phyloP scores from a whole-genome alignment of 202 grass and related monocot genomes.

The Panicum virgatum region DNA sequence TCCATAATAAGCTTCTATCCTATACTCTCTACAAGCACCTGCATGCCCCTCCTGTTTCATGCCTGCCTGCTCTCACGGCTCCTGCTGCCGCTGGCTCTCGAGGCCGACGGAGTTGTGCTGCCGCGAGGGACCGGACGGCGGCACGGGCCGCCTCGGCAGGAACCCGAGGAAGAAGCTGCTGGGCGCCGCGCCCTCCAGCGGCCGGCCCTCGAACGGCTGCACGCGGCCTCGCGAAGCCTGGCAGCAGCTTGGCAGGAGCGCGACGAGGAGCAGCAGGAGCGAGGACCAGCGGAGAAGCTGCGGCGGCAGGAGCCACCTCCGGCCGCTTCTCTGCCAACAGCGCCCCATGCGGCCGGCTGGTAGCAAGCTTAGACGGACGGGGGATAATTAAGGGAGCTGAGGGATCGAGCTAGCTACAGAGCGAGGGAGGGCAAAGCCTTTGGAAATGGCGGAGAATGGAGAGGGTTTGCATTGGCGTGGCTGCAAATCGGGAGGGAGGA shows the following conservation, averaged over 20 bases:
- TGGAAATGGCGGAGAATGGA: neutral
- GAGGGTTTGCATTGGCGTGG: slow-evolving; percentile 30
- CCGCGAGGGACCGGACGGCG: slow-evolving; percentile 65
- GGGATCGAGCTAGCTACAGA: neutral
- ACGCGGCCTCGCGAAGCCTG: slow-evolving; percentile 58
- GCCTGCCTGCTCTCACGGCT: slow-evolving; percentile 39
- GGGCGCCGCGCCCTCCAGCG: slow-evolving; percentile 33
- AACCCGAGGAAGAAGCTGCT: slow-evolving; percentile 68
- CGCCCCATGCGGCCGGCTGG: neutral
- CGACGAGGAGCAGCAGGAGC: slow-evolving; percentile 41
- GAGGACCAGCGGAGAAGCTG: slow-evolving; percentile 28
- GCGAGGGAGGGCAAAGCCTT: neutral
- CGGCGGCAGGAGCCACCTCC: neutral
- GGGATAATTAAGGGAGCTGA: neutral
- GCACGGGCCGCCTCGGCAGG: slow-evolving; percentile 56
- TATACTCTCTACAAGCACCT: slow-evolving; percentile 2
- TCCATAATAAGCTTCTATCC: slow-evolving; percentile 14
- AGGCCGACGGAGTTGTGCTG: slow-evolving; percentile 83
- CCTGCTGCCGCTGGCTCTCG: slow-evolving; percentile 45
- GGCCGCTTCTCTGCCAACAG: neutral
- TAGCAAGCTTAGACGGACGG: neutral
- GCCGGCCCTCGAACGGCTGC: slow-evolving; percentile 59
- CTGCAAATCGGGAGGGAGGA: slow-evolving; percentile 27
- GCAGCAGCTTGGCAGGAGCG: slow-evolving; percentile 36
- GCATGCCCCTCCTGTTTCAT: neutral